Conservation (phyloP, 2,329 filamentous ascomycete genomes). For the Lasiodiplodia hormozganensis region DNA sequence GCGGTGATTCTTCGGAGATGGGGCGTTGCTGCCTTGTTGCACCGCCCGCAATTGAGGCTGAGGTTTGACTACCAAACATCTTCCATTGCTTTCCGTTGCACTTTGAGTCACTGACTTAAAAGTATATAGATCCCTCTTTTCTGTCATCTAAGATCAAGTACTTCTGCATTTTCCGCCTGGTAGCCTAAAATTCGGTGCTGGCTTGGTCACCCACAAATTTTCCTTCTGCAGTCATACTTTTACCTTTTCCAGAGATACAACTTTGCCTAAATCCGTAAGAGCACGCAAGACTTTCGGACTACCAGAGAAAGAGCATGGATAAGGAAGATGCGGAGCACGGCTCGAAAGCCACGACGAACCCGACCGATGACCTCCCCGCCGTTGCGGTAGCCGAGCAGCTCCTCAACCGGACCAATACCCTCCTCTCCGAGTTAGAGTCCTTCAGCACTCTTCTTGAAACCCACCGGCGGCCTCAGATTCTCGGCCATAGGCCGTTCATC, state of each 20-base stretch:
- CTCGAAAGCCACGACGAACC: not conserved
- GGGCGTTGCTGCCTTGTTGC: constrained; percentile 5
- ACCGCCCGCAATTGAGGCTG: not conserved
- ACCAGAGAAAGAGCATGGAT: constrained; percentile 10
- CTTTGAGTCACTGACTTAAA: not conserved
- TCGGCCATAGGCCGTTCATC: constrained; percentile 16
- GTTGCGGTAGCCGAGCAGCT: constrained; percentile 18
- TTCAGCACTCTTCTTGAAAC: not conserved
- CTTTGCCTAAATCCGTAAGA: not conserved
- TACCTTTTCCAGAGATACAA: not conserved
- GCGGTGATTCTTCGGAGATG: constrained; percentile 24
- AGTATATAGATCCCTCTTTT: not conserved
- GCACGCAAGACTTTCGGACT: not conserved
- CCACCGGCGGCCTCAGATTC: not conserved
- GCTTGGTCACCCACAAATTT: not conserved
- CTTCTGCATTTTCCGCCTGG: not conserved
- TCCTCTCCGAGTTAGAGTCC: constrained; percentile 21
- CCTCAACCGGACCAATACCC: constrained; percentile 16
- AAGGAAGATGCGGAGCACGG: not conserved
- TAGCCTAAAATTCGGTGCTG: not conserved
- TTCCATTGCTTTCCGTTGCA: not conserved
- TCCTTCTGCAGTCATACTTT: not conserved
- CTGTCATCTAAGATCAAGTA: not conserved
- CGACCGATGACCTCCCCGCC: constrained; percentile 5
- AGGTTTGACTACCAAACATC: not conserved